Evolutionary conservation across 768 basidiomycete genomes (phyloP).

Genomic region (Chlorophyllum brunneum): DNA sequence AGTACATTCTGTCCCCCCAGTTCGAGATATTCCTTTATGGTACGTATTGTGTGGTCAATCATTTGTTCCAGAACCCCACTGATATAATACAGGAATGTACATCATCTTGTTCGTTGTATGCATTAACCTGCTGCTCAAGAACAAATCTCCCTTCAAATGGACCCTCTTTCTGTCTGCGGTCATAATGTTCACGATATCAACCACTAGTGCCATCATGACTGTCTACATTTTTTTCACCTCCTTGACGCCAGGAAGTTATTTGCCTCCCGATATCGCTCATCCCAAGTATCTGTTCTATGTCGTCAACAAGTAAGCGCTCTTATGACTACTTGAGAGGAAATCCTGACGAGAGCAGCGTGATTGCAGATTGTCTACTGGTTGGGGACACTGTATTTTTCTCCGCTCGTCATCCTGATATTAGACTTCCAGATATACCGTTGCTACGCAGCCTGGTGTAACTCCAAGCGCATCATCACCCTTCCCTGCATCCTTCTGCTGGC

Average conservation of each 20-base stretch:
- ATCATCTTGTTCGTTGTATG: too few relatives aligned
- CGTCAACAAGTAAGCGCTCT: conserved; percentile 31
- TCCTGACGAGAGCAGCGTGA: conserved; percentile 1
- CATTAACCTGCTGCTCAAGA: too few relatives aligned
- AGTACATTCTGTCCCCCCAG: too few relatives aligned
- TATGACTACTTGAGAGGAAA: not conserved
- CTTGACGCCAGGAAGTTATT: conserved; percentile 15
- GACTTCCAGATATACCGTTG: conserved; percentile 28
- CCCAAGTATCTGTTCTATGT: conserved; percentile 34
- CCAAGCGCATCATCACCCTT: conserved; percentile 23
- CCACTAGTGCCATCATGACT: too few relatives aligned
- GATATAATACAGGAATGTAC: too few relatives aligned
- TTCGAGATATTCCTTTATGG: conserved; percentile 4
- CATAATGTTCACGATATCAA: too few relatives aligned
- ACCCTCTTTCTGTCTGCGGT: too few relatives aligned
- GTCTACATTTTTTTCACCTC: conserved; percentile 24
- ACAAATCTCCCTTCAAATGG: too few relatives aligned
- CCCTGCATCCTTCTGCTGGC: conserved; percentile 26
- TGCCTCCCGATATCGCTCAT: conserved; percentile 18
- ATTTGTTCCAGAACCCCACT: too few relatives aligned
- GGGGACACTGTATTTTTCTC: not conserved
- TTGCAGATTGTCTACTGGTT: conserved; percentile 16
- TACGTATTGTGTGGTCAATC: too few relatives aligned
- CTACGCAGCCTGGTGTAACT: conserved; percentile 33
- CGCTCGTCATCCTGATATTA: not conserved